A percentile compares a stretch with the other conserved stretches of the same genome.
Conservation (phyloP, 495 filamentous ascomycete genomes). For the Hypomontagnella monticulosa region DNA sequence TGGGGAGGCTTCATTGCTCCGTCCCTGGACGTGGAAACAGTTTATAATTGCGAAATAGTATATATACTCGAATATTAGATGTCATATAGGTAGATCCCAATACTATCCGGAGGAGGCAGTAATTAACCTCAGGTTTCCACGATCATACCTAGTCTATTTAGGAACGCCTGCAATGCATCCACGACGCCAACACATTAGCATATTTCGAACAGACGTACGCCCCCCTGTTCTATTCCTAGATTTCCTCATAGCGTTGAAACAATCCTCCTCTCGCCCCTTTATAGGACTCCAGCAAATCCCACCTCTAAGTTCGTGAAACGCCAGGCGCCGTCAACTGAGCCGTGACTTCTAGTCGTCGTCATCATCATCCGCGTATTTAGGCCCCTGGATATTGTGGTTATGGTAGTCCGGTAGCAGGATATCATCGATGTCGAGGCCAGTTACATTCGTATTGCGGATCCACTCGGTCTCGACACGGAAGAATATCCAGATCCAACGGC, state of each 20-base stretch:
- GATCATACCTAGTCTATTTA: slow-evolving; percentile 24
- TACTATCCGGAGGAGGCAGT: neutral
- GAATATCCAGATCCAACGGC: slow-evolving; percentile 97
- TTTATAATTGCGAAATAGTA: neutral
- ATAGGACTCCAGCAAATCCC: neutral
- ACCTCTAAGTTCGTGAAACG: neutral
- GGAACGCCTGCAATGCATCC: slow-evolving; percentile 39
- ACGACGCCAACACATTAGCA: slow-evolving; percentile 26
- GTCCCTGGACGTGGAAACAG: neutral
- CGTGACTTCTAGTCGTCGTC: slow-evolving; percentile 51
- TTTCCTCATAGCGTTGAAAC: neutral
- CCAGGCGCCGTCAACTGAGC: neutral
- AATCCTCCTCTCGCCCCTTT: neutral
- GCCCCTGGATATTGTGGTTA: slow-evolving; percentile 40
- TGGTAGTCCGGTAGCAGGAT: slow-evolving; percentile 58
- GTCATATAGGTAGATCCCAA: slow-evolving; percentile 9
- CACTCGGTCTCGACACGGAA: slow-evolving; percentile 94
- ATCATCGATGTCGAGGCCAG: slow-evolving; percentile 53
- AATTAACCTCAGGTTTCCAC: slow-evolving; percentile 4
- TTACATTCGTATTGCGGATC: slow-evolving; percentile 59
- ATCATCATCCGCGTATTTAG: slow-evolving; percentile 55
- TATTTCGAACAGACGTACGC: slow-evolving; percentile 2
- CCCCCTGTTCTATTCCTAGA: slow-evolving; percentile 7
- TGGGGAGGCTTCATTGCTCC: too few species aligned
- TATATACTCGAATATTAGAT: slow-evolving; percentile 16